Evolutionary conservation across 2,329 filamentous ascomycete genomes (phyloP), one percentile per base, ranked within the genome.

Genomic region (Diaporthe eres): DNA sequence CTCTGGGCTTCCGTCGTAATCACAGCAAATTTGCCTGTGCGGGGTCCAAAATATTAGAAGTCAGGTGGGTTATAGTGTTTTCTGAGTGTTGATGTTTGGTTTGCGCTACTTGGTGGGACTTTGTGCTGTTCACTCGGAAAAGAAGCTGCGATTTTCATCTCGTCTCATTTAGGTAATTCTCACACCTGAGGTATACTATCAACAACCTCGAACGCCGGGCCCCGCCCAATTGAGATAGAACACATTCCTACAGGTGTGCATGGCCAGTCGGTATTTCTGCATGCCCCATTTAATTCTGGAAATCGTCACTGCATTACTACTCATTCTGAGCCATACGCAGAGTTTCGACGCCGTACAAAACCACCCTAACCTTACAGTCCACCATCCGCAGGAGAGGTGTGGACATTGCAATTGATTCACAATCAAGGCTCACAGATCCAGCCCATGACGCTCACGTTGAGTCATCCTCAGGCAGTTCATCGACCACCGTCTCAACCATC

Each of bases 401-500:
- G 22, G 28, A 39, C 31, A 53, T 68, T 61, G 58, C n/a, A 13
- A 61, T 42, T 65, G 9, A 34, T 65, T 39, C 65, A 53, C 65
- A 68, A 10, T 10, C 15, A n/a, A 68, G 19, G 19, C 47, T 53
- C 63, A 39, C 22, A 37, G 31, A 25, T 28, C 3, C 47, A 68
- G 65, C 65, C 63, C 44, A 37, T 19, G 31, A 42, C 25, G 8
- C 19, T 61, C 15, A 77, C 9, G 75, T 70, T 22, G 76, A 71
- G 37, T 74, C 76, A 44, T 94, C 92, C 74, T 93, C 91, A 0
- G 93, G 92, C 78, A 95, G 82, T 74, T 89, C 87, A 47, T 90
- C 88, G 80, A 98, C 90, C 28, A 95, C 93, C 22, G 87, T 87
- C 83, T 96, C 91, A n/a, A 98, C 92, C 83, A 97, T 90, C 60